These are phyloP conservation scores for Aegilops sharonensis DNA, from an alignment of 176 grass and related monocot species.

Conservation along the genomic window DNA sequence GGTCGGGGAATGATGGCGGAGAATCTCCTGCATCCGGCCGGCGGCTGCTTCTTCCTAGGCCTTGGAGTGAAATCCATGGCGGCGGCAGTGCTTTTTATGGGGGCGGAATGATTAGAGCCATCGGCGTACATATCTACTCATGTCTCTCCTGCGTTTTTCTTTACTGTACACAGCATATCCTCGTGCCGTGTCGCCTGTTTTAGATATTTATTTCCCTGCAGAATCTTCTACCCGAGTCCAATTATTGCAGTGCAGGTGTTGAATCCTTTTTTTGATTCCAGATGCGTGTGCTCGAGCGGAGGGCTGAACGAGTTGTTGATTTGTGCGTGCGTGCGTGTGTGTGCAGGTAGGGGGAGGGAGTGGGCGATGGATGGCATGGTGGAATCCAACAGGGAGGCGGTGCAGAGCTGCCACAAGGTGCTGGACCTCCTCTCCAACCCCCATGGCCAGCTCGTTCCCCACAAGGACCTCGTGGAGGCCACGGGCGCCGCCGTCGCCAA, in stretches of 20 bases:
- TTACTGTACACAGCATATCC: neutral
- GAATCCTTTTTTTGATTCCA: neutral
- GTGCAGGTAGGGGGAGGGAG: neutral
- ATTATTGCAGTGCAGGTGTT: conserved; percentile 5
- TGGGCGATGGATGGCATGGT: conserved; percentile 67
- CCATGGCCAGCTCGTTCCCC: conserved; percentile 44
- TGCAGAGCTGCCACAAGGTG: conserved; percentile 75
- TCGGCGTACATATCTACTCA: conserved; percentile 1
- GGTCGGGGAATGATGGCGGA: conserved; percentile 17
- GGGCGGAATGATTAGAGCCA: conserved; percentile 38
- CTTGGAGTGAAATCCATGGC: conserved; percentile 34
- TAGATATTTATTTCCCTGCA: neutral
- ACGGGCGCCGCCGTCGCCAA: conserved; percentile 64
- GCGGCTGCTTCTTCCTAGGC: conserved; percentile 1
- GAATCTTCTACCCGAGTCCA: neutral
- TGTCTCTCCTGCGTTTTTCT: neutral
- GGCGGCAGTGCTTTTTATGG: neutral
- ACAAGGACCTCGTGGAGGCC: conserved; percentile 56
- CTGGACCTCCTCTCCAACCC: conserved; percentile 65
- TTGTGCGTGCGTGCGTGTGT: neutral
- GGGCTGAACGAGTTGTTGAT: neutral
- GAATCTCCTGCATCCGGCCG: conserved; percentile 18
- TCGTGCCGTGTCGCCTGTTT: neutral
- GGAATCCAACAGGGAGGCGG: conserved; percentile 63
- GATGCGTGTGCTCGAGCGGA: neutral